Conservation (phyloP, 345 rosid species). For the Melaleuca quinquenervia region DNA sequence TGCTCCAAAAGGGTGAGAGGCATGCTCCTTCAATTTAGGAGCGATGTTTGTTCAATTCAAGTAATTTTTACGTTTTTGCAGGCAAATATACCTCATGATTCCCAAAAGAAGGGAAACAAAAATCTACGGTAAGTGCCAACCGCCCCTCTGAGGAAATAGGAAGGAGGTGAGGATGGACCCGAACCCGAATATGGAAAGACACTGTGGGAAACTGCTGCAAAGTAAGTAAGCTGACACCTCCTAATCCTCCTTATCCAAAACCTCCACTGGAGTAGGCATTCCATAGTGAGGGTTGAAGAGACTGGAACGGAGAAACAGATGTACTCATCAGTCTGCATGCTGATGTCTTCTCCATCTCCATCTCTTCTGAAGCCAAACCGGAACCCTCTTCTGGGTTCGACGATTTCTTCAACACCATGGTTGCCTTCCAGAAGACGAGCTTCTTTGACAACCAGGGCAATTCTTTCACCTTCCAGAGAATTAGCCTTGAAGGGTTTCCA, state of each 20-base stretch:
- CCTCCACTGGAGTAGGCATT: background rate
- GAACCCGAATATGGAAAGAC: background rate
- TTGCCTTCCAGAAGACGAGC: background rate
- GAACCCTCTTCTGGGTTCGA: constrained; percentile 15
- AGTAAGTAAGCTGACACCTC: background rate
- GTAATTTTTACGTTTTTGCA: background rate
- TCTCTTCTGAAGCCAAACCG: constrained; percentile 17
- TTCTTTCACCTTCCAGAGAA: constrained; percentile 28
- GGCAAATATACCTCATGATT: background rate
- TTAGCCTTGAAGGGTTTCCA: constrained; percentile 25
- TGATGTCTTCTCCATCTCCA: constrained; percentile 17
- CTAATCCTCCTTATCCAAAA: background rate
- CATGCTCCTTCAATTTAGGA: background rate
- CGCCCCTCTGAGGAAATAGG: background rate
- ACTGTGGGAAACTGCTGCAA: background rate
- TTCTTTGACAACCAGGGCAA: constrained; percentile 15
- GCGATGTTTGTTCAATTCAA: background rate
- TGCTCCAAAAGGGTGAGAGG: background rate
- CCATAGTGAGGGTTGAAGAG: background rate
- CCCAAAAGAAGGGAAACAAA: background rate
- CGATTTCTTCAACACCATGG: constrained; percentile 11
- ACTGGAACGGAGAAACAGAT: background rate
- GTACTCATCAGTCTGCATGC: constrained; percentile 23
- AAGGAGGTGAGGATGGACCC: background rate
- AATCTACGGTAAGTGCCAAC: background rate